These are phyloP conservation scores for Penicillium decumbens DNA, from an alignment of 2,329 filamentous ascomycete genomes.

Conservation along the genomic window DNA sequence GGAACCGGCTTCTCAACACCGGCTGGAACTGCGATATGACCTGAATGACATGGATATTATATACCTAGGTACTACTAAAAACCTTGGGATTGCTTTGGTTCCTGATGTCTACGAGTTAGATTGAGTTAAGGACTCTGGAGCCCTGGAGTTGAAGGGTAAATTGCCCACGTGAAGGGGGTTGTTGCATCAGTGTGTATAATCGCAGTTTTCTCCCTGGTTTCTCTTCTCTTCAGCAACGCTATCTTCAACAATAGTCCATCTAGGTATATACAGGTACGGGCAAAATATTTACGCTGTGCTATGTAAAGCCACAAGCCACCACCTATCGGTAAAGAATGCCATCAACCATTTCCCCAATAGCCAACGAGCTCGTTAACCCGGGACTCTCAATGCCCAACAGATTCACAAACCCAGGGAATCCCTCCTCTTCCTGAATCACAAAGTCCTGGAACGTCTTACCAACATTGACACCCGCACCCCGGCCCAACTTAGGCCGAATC, in stretches of 20 bases:
- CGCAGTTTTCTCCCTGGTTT: too few species aligned
- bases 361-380: conserved; percentile 78
- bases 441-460: conserved; percentile 76
- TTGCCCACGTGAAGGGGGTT: too few species aligned
- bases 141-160: too few species aligned
- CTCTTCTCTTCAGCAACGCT: too few species aligned
- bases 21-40: not conserved
- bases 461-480: conserved; percentile 53
- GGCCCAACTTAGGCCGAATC: conserved; percentile 77
- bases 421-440: conserved; percentile 69
- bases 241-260: not conserved
- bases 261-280: not conserved
- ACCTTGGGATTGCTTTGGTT: too few species aligned
- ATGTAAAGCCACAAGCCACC: not conserved
- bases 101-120: too few species aligned
- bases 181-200: too few species aligned
- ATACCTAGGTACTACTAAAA: too few species aligned
- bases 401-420: conserved; percentile 79
- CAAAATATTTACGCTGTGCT: conserved; percentile 1
- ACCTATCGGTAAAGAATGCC: conserved; percentile 47
- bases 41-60: not conserved
- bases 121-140: too few species aligned
- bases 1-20: not conserved
- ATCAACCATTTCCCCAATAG: conserved; percentile 75
- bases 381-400: conserved; percentile 90